Evolutionary conservation across 2,329 filamentous ascomycete species (phyloP), one percentile per base, ranked within the genome.

Genomic region (Fusarium avenaceum): DNA sequence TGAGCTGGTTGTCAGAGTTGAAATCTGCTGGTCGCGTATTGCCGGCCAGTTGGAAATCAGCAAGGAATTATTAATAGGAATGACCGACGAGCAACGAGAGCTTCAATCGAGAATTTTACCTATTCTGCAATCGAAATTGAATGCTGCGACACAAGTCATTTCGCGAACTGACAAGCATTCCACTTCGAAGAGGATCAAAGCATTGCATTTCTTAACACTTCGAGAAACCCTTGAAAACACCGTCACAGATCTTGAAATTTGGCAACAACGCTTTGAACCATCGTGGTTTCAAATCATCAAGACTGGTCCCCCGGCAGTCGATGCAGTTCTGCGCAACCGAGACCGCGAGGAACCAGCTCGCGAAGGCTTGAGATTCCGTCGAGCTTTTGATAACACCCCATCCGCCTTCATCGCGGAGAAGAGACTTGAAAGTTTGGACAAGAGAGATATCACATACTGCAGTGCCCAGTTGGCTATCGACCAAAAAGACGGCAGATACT

Each of bases 231-330:
- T 56, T 1, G 53, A 50, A 7, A 49, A 15, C 20, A 56, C 53
- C 4, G 53, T 50, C 3, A 4, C 7, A 6, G 53, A 51, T 35
- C 53, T 56, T 13, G 53, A 56, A 22, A 15, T 17, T 3, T 56
- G 53, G 45, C 53, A 56, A n/a, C 28, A 43, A 33, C 53, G 53
- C 4, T 56, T 56, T 6, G 53, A 56, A 19, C 53, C 53, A 11
- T 50, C 45, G 1, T 56, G 53, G 53, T 56, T 56, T 8, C 35
- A 40, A 1, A n/a, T 56, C 2, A 17, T 50, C 5, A 56, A 50
- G 13, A 42, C 38, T 4, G 28, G 35, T 5, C 6, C 53, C 8
- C 7, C 33, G 1, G 11, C 4, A 17, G 22, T 26, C 5, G 35
- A 56, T 17, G 9, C 15, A 3, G 15, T 50, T 8, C 20, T 56